These are phyloP conservation scores for Alternaria angustiovoidea DNA, from an alignment of 2,329 filamentous ascomycete species.

Conservation along the genomic window DNA sequence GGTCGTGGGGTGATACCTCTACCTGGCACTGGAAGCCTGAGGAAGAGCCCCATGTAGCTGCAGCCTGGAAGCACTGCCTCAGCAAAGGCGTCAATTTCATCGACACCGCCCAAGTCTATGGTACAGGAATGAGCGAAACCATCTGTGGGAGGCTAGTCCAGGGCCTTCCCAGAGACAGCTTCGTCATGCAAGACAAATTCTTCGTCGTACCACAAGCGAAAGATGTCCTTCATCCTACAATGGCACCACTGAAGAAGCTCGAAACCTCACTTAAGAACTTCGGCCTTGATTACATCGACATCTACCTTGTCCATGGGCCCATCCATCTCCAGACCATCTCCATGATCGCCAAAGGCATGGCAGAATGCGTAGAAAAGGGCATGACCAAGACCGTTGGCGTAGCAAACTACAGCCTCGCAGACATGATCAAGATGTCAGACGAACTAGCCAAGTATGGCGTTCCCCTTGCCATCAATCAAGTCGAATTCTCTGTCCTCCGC, in stretches of 20 bases:
- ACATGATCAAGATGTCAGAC: slow-evolving; percentile 5
- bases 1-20: slow-evolving; percentile 5
- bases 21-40: slow-evolving; percentile 10
- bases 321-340: slow-evolving; percentile 4
- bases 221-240: background rate
- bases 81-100: slow-evolving; percentile 9
- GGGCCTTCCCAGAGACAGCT: slow-evolving; percentile 1
- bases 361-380: slow-evolving; percentile 1
- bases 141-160: slow-evolving; percentile 4
- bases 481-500: slow-evolving; percentile 56
- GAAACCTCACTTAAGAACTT: slow-evolving; percentile 4
- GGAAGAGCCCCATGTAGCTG: slow-evolving; percentile 1
- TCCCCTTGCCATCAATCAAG: slow-evolving; percentile 56
- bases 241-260: slow-evolving; percentile 4
- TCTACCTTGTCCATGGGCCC: slow-evolving; percentile 3
- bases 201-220: slow-evolving; percentile 7
- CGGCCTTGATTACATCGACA: slow-evolving; percentile 4
- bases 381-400: slow-evolving; percentile 1
- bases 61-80: slow-evolving; percentile 7
- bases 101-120: slow-evolving; percentile 6
- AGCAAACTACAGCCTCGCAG: slow-evolving; percentile 1
- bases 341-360: slow-evolving; percentile 7
- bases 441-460: slow-evolving; percentile 22
- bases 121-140: slow-evolving; percentile 3
- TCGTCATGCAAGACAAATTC: slow-evolving; percentile 5